A percentile compares a stretch with the other conserved stretches of the same genome.
Conservation (phyloP, 768 basidiomycete genomes). For the Paxillus involutus region DNA sequence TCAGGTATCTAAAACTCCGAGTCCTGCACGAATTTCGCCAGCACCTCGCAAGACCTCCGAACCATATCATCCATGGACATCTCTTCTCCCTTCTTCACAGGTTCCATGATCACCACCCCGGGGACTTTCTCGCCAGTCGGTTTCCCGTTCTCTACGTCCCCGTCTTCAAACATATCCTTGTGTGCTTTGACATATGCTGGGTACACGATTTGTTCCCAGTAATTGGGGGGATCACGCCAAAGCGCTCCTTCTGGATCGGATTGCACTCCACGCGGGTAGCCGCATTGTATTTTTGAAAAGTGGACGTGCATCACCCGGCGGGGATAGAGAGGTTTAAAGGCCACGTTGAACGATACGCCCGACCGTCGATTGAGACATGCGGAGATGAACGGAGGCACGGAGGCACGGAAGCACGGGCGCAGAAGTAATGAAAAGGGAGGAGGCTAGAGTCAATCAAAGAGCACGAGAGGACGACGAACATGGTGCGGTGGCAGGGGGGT, state of each 20-base stretch:
- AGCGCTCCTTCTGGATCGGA: slow-evolving; percentile 80
- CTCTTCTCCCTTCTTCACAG: slow-evolving; percentile 47
- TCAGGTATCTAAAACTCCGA: background rate
- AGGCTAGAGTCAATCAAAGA: slow-evolving; percentile 21
- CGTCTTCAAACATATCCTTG: slow-evolving; percentile 62
- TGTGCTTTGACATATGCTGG: slow-evolving; percentile 91
- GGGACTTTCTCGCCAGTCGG: slow-evolving; percentile 46
- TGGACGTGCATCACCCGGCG: background rate
- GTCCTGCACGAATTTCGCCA: slow-evolving; percentile 24
- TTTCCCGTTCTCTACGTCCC: slow-evolving; percentile 73
- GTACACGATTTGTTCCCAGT: slow-evolving; percentile 93
- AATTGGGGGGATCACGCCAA: slow-evolving; percentile 88
- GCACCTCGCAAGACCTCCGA: slow-evolving; percentile 48
- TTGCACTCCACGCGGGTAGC: slow-evolving; percentile 57
- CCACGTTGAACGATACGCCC: slow-evolving; percentile 3
- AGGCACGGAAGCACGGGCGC: background rate
- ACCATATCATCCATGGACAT: slow-evolving; percentile 66
- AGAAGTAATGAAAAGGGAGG: slow-evolving; percentile 21
- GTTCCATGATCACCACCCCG: slow-evolving; percentile 54
- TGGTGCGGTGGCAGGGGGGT: background rate
- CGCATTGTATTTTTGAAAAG: background rate
- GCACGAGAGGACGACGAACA: background rate
- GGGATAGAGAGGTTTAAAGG: slow-evolving; percentile 4
- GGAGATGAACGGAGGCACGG: slow-evolving; percentile 21
- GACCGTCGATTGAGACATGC: slow-evolving; percentile 5